Percentiles rank a stretch among this genome's conserved stretches.
phyloP scores from a whole-genome alignment of 768 basidiomycete species.

The Neoboletus subvelutipes region DNA sequence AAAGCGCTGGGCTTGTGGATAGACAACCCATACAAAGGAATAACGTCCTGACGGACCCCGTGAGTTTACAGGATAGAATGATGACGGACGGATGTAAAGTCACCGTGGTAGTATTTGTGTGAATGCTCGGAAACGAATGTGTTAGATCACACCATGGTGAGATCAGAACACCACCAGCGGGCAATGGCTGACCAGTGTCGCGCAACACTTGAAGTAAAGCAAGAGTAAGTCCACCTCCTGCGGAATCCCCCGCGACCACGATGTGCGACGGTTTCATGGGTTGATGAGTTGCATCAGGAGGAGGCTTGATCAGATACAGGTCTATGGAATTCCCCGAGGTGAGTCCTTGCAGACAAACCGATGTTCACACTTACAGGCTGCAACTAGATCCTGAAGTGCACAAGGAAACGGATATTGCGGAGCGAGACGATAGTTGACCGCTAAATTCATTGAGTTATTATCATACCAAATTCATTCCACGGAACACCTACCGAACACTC shows the following conservation, averaged over 20 bases:
- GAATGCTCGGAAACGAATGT: slow-evolving; percentile 89
- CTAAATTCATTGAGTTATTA: slow-evolving; percentile 37
- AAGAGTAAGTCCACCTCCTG: slow-evolving; percentile 85
- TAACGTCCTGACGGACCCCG: slow-evolving; percentile 58
- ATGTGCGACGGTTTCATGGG: slow-evolving; percentile 82
- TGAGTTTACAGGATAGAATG: not conserved
- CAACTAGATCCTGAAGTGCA: slow-evolving; percentile 83
- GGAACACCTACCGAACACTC: slow-evolving; percentile 65
- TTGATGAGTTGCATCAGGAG: slow-evolving; percentile 69
- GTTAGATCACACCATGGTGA: slow-evolving; percentile 95
- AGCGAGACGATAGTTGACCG: slow-evolving; percentile 82
- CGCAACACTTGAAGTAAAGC: slow-evolving; percentile 86
- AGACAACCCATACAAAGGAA: slow-evolving; percentile 73
- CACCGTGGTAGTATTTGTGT: slow-evolving; percentile 82
- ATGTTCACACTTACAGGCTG: slow-evolving; percentile 62
- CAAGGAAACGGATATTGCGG: slow-evolving; percentile 98
- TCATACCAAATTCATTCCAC: not conserved
- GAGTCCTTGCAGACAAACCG: not conserved
- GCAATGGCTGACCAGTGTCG: slow-evolving; percentile 75
- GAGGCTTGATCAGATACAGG: slow-evolving; percentile 87
- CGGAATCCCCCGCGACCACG: slow-evolving; percentile 87
- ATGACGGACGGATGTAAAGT: slow-evolving; percentile 16
- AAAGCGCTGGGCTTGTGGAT: slow-evolving; percentile 75
- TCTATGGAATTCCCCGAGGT: slow-evolving; percentile 43
- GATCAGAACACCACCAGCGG: slow-evolving; percentile 86